Base-by-base conservation (phyloP, 208 protist genomes). In the Crithidia expoeki region DNA sequence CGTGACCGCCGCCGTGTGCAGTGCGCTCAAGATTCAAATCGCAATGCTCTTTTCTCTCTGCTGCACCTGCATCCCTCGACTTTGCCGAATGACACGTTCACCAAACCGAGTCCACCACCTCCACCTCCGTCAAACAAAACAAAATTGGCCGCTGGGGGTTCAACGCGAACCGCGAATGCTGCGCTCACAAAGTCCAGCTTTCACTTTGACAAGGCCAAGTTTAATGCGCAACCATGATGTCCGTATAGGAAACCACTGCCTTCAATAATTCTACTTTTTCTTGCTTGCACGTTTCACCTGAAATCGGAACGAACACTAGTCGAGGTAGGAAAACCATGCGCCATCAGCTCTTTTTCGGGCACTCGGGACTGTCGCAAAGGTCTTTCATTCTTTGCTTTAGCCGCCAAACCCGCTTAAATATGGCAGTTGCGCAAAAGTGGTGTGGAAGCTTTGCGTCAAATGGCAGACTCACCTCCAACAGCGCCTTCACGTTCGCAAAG, bases 191-290 rank as follows among this genome's bases (percentile, higher is more conserved):
- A 30, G 1, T 79, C 72, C 10, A 83, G 78, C 61, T 79, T 51
- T 32, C 78, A 83, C 59, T 83, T 83, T 12, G 64, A 83, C 36
- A 44, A 55, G 28, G 78, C 61, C 0, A 62, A 53, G 0, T 83
- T 83, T 52, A 53, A 56, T 21, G 16, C 30, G 17, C 14, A n/a
- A n/a, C n/a, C n/a, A n/a, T n/a, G n/a, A n/a, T n/a, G n/a, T n/a
- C n/a, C n/a, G n/a, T n/a, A n/a, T n/a, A n/a, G n/a, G n/a, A n/a
- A n/a, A n/a, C n/a, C 12, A 40, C 36, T 40, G 9, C 36, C 36
- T 40, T 65, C 30, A 58, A 61, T 58, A 21, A 44, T 38, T 2
- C 52, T 4, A 14, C 0, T 50, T 40, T 6, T 53, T 58, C 33
- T 63, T 49, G 51, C 55, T n/a, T n/a, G n/a, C n/a, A n/a, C n/a